phyloP scores from a whole-genome alignment of 192 early-diverging fungal genomes.

The Linnemannia exigua region DNA sequence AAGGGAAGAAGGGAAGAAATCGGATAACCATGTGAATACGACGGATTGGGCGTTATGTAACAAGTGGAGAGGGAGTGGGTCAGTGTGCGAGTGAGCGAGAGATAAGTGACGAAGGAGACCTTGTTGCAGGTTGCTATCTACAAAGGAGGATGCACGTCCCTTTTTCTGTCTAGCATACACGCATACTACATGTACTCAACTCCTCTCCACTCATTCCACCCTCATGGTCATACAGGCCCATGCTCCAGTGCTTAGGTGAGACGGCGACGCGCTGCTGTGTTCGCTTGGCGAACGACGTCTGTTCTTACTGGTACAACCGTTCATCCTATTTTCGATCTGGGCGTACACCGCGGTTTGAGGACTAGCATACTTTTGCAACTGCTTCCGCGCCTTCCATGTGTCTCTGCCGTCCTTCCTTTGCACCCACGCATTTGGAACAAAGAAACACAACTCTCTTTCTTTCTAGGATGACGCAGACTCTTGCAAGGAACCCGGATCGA shows the following conservation, averaged over 20 bases:
- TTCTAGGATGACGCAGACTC: neutral
- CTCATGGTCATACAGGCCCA: neutral
- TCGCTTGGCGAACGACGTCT: neutral
- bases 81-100: neutral
- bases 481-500: neutral
- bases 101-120: too few relatives aligned
- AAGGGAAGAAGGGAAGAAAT: neutral
- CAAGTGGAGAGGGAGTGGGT: neutral
- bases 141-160: neutral
- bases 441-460: neutral
- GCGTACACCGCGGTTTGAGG: neutral
- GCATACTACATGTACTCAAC: too few relatives aligned
- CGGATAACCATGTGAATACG: constrained; percentile 1
- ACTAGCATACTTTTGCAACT: too few relatives aligned
- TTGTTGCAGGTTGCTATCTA: neutral
- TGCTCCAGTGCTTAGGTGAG: neutral
- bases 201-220: neutral
- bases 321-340: neutral
- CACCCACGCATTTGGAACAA: neutral
- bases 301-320: neutral
- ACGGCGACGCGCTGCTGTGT: neutral
- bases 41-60: neutral
- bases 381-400: neutral
- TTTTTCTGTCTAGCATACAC: neutral
- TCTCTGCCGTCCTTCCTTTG: neutral